phyloP scores from a whole-genome alignment of 2,329 filamentous ascomycete species.

The Zymoseptoria crescenta region DNA sequence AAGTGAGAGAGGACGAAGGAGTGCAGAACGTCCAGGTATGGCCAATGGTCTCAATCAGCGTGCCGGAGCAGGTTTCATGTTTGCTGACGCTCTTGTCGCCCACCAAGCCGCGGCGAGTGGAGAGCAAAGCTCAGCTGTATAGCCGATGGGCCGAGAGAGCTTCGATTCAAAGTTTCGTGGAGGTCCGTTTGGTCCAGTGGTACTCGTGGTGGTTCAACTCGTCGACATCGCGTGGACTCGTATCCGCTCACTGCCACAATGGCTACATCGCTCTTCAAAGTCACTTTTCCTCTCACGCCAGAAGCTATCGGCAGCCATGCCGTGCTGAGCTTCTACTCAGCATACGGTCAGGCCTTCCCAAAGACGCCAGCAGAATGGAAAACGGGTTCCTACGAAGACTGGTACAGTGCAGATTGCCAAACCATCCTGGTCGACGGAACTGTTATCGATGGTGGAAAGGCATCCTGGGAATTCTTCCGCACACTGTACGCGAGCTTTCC shows the following conservation, averaged over 20 bases:
- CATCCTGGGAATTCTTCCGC: constrained; percentile 5
- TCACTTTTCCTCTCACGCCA: constrained; percentile 2
- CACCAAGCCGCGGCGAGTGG: too few species aligned
- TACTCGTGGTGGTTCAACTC: too few species aligned
- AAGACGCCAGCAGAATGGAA: constrained; percentile 6
- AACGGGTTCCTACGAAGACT: background rate
- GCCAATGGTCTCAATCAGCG: too few species aligned
- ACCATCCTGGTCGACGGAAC: constrained; percentile 3
- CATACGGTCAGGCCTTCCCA: constrained; percentile 10
- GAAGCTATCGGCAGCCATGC: background rate
- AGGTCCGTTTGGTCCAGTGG: too few species aligned
- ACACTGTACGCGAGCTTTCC: constrained; percentile 5
- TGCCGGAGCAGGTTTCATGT: background rate
- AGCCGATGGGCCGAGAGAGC: background rate
- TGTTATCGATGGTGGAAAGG: background rate
- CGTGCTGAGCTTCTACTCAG: constrained; percentile 6
- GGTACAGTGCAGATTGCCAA: constrained; percentile 6
- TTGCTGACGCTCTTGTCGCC: background rate
- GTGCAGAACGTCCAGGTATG: background rate
- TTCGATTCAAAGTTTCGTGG: background rate
- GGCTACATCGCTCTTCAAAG: background rate
- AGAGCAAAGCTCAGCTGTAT: background rate
- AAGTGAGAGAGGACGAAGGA: background rate
- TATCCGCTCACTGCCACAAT: background rate
- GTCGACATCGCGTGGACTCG: too few species aligned